These are phyloP conservation scores for Lepiota venenata DNA, from an alignment of 768 basidiomycete genomes.

Conservation along the genomic window DNA sequence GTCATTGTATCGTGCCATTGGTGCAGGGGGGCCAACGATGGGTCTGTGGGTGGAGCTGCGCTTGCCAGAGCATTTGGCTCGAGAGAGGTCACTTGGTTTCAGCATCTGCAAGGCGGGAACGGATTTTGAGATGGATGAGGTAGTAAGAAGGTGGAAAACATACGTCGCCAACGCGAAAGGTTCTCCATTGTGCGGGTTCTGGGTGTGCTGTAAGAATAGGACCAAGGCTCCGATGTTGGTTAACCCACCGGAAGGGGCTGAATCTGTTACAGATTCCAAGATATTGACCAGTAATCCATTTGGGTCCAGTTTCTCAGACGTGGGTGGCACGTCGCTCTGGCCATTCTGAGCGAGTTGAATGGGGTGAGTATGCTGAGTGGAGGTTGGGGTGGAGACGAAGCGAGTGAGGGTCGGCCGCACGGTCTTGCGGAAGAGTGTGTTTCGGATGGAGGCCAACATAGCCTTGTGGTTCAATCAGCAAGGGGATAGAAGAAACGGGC, in stretches of 20 bases:
- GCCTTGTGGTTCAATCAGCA: neutral
- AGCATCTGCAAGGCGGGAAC: constrained; percentile 1
- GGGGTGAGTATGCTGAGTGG: neutral
- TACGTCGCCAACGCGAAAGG: constrained; percentile 21
- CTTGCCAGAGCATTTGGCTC: constrained; percentile 20
- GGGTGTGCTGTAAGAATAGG: neutral
- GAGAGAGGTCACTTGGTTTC: constrained; percentile 25
- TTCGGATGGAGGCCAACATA: constrained; percentile 11
- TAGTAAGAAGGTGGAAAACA: neutral
- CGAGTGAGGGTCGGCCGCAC: neutral
- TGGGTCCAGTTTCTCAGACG: no score
- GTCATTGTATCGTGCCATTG: constrained; percentile 56
- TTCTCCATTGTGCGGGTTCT: constrained; percentile 10
- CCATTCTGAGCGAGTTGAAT: neutral
- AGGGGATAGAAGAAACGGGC: neutral
- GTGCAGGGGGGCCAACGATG: constrained; percentile 53
- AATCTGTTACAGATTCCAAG: no score
- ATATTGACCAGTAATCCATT: no score
- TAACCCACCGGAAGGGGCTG: neutral
- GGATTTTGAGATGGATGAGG: neutral
- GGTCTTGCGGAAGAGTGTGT: constrained; percentile 1
- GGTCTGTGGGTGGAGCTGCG: constrained; percentile 14
- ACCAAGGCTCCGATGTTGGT: neutral
- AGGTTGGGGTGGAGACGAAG: neutral
- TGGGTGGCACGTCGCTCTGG: no score